Evolutionary conservation across 176 grass and related monocot genomes (phyloP).

Genomic region (Panicum miliaceum): DNA sequence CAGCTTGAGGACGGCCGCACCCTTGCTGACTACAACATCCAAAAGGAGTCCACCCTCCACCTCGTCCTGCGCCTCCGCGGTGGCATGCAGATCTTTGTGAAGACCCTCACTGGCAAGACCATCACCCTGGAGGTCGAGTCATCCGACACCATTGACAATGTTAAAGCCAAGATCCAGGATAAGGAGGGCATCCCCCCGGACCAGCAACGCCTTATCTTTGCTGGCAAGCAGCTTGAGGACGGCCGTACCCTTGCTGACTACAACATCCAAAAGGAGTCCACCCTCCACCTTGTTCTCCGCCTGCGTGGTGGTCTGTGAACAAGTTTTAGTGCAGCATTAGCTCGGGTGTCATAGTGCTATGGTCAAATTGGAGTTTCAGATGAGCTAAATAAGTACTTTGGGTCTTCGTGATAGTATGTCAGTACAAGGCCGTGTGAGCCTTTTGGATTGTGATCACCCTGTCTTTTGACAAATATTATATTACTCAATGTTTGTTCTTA

Average conservation of each 20-base stretch:
- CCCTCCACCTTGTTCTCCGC: conserved; percentile 49
- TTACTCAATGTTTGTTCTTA: not conserved
- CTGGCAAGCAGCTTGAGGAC: conserved; percentile 53
- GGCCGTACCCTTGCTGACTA: conserved; percentile 49
- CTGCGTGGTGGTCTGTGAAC: conserved; percentile 37
- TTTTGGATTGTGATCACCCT: not conserved
- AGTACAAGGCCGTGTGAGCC: not conserved
- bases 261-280: conserved; percentile 68
- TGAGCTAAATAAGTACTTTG: not conserved
- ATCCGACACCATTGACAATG: conserved; percentile 55
- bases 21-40: conserved; percentile 59
- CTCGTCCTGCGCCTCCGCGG: conserved; percentile 34
- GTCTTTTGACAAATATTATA: not conserved
- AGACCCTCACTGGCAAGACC: conserved; percentile 68
- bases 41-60: conserved; percentile 64
- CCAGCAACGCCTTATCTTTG: conserved; percentile 55
- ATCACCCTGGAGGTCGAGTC: conserved; percentile 65
- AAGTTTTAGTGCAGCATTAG: not conserved
- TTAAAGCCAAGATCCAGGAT: conserved; percentile 57
- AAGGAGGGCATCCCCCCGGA: conserved; percentile 62
- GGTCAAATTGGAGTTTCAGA: not conserved
- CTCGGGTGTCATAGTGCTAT: not conserved
- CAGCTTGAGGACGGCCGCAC: conserved; percentile 50
- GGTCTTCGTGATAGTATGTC: not conserved
- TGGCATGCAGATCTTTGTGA: conserved; percentile 64